phyloP scores from a whole-genome alignment of 805 yeast species.

The Millerago galiae region DNA sequence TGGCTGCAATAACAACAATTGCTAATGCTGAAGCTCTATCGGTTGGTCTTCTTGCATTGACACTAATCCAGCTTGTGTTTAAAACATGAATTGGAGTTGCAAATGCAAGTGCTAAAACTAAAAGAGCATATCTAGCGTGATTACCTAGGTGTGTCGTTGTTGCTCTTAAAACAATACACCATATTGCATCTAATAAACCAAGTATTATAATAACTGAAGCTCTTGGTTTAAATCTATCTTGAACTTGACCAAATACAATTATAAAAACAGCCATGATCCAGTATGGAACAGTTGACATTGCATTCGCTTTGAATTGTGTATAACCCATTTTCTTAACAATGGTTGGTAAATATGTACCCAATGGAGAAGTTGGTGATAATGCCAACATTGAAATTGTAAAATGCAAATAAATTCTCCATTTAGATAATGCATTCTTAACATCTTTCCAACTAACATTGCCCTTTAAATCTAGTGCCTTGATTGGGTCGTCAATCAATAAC shows the following conservation, averaged over 20 bases:
- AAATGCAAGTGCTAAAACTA: not conserved
- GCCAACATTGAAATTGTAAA: not conserved
- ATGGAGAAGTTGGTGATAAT: not conserved
- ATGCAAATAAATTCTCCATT: not conserved
- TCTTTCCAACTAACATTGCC: not conserved
- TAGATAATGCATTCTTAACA: not conserved
- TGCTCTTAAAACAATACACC: not conserved
- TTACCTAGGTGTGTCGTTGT: not conserved
- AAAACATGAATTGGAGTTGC: not conserved
- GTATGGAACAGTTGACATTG: slow-evolving; percentile 1
- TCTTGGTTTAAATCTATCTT: slow-evolving; percentile 1
- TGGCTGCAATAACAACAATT: slow-evolving; percentile 5
- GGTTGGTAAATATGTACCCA: slow-evolving; percentile 1
- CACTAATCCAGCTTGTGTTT: not conserved
- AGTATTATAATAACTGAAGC: not conserved
- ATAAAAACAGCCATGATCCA: slow-evolving; percentile 2
- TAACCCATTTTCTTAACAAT: slow-evolving; percentile 2
- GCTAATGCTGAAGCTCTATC: slow-evolving; percentile 2
- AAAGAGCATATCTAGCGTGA: not conserved
- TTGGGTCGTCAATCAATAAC: slow-evolving; percentile 1
- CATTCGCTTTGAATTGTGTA: slow-evolving; percentile 1
- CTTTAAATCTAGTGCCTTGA: not conserved
- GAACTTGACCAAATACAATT: not conserved
- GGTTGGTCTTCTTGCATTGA: slow-evolving; percentile 1
- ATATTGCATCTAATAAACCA: no score